Evolutionary conservation across 1,284 basidiomycete species (phyloP), one percentile per base, ranked within the genome.

Genomic region (Rhizopogon parksii): DNA sequence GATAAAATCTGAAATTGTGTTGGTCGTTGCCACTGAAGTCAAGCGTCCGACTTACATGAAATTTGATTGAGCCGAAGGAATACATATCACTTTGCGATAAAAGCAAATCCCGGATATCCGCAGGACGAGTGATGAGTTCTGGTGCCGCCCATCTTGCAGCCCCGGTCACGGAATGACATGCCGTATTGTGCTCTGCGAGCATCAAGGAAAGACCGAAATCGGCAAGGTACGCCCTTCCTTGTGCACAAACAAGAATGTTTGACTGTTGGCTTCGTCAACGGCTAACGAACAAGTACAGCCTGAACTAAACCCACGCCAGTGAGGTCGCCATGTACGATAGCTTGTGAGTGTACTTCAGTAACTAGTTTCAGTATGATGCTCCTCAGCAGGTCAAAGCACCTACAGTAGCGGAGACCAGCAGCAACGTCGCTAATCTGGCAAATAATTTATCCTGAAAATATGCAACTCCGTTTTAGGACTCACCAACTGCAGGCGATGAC

Each of bases 71-170:
- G 2, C 48, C 48, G 17, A 49, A 42, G 30, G 48, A 49, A 35
- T 49, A 49, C 15, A 49, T 43, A 34, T 49, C 48, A 27, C 38
- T 42, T 15, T 17, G 35, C 6, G 17, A 15, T n/a, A 12, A 19
- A 12, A 36, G 46, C 7, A 9, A 15, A 19, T 17, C 35, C 9
- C 27, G 47, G 15, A 40, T 24, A 12, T 17, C 14, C 25, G 38
- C 38, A 19, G 40, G 24, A 21, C 49, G 49, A 5, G 40, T 35
- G 24, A 47, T 24, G 7, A 65, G 51, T 45, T 68, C 64, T 2
- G 60, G 64, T 8, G 66, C 66, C 14, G 62, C 57, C 63, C 64
- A 67, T 39, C 65, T 58, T 8, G 63, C 52, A 4, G 64, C 57
- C 12, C 62, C 64, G 6, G 57, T 56, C 6, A 62, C 53, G 0